Base-by-base conservation (phyloP, 805 yeast species). In the Maudiozyma bulderi region DNA sequence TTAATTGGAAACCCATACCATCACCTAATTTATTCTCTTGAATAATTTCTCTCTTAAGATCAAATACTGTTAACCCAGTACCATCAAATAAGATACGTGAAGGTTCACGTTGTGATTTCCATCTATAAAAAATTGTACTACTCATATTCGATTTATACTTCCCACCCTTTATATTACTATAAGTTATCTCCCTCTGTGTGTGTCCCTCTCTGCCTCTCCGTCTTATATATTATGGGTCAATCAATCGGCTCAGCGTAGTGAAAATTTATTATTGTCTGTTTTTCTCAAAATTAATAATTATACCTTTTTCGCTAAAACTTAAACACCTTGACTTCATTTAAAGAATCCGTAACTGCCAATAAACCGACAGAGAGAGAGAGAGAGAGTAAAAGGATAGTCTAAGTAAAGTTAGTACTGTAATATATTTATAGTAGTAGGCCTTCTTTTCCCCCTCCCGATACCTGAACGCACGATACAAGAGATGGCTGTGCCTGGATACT, bases 11-110 rank as follows among this genome's bases (percentile, higher is more conserved):
- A 61, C 87, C 96, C 2, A 82, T 77, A 1, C 96, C 95, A 51
- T 81, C 82, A 6, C 90, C 88, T 13, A 93, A 72, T 57, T 81
- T 85, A 66, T 90, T 91, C 39, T 81, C 86, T 15, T 75, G 66
- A 41, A 93, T 84, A 46, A 93, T 88, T 57, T 93, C 98, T 52
- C 91, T 81, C 67, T 93, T 93, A 52, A 93, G 71, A 61, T 93
- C 99, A 68, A 91, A 93, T 1, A 90, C 95, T 1, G 95, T 87
- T 40, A 93, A 80, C 31, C 98, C 97, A 0, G 99, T 91, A 20
- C 99, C 99, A 65, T 93, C 99, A 62, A 93, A 93, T 44, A 82
- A 76, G 30, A 93, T 79, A 41, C 95, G 77, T 0, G 86, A 80
- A 31, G 86, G 82, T 40, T 78, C 81, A 59, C 81, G 83, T 64